Conservation (phyloP, 495 filamentous ascomycete species). For the Jackrogersella multiformis region DNA sequence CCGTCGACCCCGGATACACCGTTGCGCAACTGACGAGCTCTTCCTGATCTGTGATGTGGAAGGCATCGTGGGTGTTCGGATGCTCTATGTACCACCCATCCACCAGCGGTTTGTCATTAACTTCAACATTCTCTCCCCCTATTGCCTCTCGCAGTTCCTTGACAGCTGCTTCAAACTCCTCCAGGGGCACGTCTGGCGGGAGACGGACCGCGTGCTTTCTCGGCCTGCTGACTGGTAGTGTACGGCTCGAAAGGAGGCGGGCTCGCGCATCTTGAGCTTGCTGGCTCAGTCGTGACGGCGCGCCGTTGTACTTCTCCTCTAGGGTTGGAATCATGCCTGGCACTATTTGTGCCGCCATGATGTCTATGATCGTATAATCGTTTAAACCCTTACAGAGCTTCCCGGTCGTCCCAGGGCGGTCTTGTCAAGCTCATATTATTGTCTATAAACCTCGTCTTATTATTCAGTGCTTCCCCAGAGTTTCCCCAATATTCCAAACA, state of each 20-base stretch:
- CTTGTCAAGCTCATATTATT: neutral
- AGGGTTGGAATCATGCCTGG: conserved; percentile 30
- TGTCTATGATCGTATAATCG: conserved; percentile 2
- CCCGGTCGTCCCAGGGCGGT: neutral
- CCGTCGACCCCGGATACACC: conserved; percentile 52
- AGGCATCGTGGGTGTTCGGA: conserved; percentile 59
- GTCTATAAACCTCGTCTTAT: conserved; percentile 16
- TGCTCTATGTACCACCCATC: conserved; percentile 62
- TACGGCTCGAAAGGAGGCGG: conserved; percentile 47
- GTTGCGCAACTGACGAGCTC: conserved; percentile 55
- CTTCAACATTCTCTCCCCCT: conserved; percentile 50
- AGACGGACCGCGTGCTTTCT: conserved; percentile 45
- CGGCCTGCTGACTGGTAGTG: conserved; percentile 45
- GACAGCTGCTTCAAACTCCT: conserved; percentile 51
- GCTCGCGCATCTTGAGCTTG: conserved; percentile 45
- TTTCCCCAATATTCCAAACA: conserved; percentile 8
- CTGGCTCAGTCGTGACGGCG: conserved; percentile 42
- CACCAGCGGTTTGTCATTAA: conserved; percentile 53
- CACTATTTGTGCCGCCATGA: conserved; percentile 19
- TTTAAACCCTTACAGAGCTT: neutral
- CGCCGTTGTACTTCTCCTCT: conserved; percentile 45
- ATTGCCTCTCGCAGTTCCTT: conserved; percentile 45
- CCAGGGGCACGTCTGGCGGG: conserved; percentile 51
- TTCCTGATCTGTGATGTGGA: conserved; percentile 55
- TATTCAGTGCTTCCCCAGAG: conserved; percentile 20